Evolutionary conservation across 2,329 filamentous ascomycete genomes (phyloP).

Genomic region (Hymenoscyphus linearis): DNA sequence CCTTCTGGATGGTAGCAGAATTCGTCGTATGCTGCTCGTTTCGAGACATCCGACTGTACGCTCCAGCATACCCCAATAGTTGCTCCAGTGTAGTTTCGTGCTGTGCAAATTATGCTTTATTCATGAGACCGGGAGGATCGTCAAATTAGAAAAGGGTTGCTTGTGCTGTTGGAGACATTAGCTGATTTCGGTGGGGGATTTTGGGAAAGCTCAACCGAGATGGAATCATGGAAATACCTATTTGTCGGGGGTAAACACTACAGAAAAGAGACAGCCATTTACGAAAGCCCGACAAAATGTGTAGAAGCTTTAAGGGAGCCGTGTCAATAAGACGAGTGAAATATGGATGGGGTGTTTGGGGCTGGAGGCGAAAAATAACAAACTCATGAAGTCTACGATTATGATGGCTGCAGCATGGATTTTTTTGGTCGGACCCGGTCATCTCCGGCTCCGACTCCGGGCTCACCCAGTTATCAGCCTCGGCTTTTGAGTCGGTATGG

Average conservation of each 20-base stretch:
- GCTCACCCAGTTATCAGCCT: no score
- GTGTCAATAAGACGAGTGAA: background rate
- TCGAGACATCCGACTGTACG: conserved; percentile 51
- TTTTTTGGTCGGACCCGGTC: background rate
- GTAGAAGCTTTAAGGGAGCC: background rate
- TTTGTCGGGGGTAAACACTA: background rate
- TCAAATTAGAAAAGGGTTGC: background rate
- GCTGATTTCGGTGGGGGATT: background rate
- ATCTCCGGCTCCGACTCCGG: background rate
- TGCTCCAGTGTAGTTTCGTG: background rate
- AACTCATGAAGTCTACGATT: conserved; percentile 1
- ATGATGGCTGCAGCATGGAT: background rate
- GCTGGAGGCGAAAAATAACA: background rate
- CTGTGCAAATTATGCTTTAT: background rate
- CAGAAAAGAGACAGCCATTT: background rate
- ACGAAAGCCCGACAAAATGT: background rate
- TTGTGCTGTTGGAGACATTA: background rate
- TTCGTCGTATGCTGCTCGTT: conserved; percentile 48
- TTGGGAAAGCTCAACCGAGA: background rate
- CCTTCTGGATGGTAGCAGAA: conserved; percentile 36
- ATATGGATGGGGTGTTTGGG: background rate
- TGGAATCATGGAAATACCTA: background rate
- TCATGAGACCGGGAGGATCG: background rate
- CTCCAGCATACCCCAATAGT: conserved; percentile 48
- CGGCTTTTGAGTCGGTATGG: no score